phyloP scores from a whole-genome alignment of 1,139 yeast species.

The Yamadazyma mexicana region DNA sequence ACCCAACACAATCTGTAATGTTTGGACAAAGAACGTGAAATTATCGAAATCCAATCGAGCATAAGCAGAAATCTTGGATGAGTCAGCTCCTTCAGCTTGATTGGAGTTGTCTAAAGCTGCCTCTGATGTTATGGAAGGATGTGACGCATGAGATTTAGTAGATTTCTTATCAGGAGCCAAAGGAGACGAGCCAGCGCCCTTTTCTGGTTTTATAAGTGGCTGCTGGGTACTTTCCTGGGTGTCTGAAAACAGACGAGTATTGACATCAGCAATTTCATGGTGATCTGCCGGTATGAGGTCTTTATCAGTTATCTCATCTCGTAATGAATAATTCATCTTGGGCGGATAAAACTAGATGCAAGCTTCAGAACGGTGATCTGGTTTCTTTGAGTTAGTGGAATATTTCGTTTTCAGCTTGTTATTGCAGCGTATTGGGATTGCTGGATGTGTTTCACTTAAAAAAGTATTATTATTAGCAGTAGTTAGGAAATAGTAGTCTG shows the following conservation, averaged over 20 bases:
- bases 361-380: no score
- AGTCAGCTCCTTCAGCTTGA: conserved; percentile 22
- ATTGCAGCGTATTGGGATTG: no score
- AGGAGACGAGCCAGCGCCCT: conserved; percentile 1
- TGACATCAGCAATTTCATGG: background rate
- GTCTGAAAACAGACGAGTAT: background rate
- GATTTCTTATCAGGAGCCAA: background rate
- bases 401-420: no score
- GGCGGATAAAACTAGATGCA: background rate
- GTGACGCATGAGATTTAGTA: background rate
- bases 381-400: background rate
- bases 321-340: conserved; percentile 15
- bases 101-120: conserved; percentile 19
- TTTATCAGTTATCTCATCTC: conserved; percentile 18
- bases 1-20: conserved; percentile 89
- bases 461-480: background rate
- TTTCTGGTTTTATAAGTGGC: background rate
- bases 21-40: conserved; percentile 92
- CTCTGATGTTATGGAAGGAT: conserved; percentile 21
- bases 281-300: background rate
- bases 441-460: no score
- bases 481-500: background rate
- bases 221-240: background rate
- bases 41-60: conserved; percentile 92
- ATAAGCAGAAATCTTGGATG: conserved; percentile 78